Evolutionary conservation across 352 stramenopile species (phyloP).

Genomic region (Pythium sp.): DNA sequence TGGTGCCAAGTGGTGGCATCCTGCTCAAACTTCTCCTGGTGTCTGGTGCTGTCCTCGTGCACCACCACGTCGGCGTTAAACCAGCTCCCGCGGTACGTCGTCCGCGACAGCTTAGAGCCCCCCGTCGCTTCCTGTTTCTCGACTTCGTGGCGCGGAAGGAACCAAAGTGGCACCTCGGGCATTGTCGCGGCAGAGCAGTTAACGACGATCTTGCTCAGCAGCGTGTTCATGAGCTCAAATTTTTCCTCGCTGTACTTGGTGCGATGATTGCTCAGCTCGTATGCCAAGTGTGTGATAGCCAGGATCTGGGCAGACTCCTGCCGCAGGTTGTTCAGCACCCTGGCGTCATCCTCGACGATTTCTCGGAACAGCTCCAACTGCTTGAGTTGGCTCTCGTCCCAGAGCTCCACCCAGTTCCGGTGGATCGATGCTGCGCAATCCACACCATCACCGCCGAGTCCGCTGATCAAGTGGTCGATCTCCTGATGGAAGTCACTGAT

Average conservation of each 20-base stretch:
- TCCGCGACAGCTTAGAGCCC: not conserved
- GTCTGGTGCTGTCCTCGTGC: not conserved
- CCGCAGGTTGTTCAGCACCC: not conserved
- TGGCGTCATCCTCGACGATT: not conserved
- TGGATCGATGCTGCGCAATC: not conserved
- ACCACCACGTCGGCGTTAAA: constrained; percentile 9
- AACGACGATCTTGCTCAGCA: not conserved
- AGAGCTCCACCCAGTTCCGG: constrained; percentile 3
- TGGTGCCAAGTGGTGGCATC: constrained; percentile 5
- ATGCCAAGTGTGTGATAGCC: constrained; percentile 7
- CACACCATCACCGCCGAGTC: not conserved
- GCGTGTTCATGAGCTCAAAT: constrained; percentile 1
- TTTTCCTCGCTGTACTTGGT: constrained; percentile 15
- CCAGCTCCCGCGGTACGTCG: constrained; percentile 8
- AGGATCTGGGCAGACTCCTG: constrained; percentile 1
- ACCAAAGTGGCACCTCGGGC: constrained; percentile 4
- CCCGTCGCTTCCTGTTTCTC: constrained; percentile 3
- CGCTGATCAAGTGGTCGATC: constrained; percentile 8
- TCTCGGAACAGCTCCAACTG: constrained; percentile 2
- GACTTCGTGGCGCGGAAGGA: constrained; percentile 16
- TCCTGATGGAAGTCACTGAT: constrained; percentile 14
- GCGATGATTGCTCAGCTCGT: constrained; percentile 12
- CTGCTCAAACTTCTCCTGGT: not conserved
- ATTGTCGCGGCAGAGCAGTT: not conserved
- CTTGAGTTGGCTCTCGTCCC: not conserved